These are phyloP conservation scores for Tetraselmis striata DNA, from an alignment of 139 green algal genomes.

Conservation along the genomic window DNA sequence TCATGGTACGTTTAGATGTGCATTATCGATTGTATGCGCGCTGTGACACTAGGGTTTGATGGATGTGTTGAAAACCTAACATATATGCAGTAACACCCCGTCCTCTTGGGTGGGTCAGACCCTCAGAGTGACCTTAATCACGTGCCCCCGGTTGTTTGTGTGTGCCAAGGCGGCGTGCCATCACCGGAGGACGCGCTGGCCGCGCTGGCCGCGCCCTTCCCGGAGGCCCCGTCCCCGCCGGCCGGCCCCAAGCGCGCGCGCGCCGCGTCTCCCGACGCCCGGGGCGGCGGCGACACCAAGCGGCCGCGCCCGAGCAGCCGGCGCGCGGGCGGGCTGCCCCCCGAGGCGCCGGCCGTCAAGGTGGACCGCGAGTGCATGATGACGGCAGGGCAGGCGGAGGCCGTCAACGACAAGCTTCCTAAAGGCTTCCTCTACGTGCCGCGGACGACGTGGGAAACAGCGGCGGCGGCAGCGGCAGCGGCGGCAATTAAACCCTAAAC, in stretches of 20 bases:
- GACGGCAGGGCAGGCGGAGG: slow-evolving; percentile 21
- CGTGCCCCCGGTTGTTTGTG: too few relatives aligned
- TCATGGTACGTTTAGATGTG: too few relatives aligned
- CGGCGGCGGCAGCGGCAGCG: neutral
- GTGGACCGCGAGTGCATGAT: slow-evolving; percentile 29
- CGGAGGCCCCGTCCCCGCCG: neutral
- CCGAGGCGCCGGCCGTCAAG: neutral
- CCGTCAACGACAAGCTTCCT: slow-evolving; percentile 20
- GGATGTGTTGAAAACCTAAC: too few relatives aligned
- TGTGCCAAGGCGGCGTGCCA: too few relatives aligned
- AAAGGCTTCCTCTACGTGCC: slow-evolving; percentile 29
- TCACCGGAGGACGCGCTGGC: neutral
- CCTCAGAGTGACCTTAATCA: too few relatives aligned
- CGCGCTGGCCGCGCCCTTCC: neutral
- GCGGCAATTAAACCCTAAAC: too few relatives aligned
- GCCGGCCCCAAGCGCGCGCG: neutral
- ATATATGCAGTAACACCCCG: too few relatives aligned
- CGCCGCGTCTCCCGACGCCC: neutral
- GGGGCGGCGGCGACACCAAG: neutral
- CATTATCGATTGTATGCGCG: too few relatives aligned
- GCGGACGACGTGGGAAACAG: slow-evolving; percentile 2
- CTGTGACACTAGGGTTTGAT: too few relatives aligned
- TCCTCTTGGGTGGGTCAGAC: too few relatives aligned
- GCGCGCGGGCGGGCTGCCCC: neutral
- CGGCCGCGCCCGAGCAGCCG: neutral